A percentile compares a stretch with the other conserved stretches of the same genome.
Conservation (phyloP, 1,284 basidiomycete species). For the Melampsora americana region DNA sequence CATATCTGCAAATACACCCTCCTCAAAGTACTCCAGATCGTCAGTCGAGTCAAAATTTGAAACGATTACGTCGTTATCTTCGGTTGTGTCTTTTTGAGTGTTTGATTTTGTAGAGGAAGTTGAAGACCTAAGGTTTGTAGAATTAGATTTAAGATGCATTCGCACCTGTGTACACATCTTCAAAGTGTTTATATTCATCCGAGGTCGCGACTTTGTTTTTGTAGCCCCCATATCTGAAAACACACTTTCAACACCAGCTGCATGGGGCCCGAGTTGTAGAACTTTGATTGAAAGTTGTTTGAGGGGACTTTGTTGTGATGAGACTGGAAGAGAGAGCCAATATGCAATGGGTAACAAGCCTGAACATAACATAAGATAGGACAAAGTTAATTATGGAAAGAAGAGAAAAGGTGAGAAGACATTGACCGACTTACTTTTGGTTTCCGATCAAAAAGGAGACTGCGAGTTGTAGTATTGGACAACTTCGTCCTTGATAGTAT, state of each 20-base stretch:
- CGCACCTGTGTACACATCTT: neutral
- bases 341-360: neutral
- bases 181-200: neutral
- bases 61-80: neutral
- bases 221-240: neutral
- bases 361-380: too few species aligned
- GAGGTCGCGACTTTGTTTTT: neutral
- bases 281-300: neutral
- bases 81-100: neutral
- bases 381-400: too few species aligned
- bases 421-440: too few species aligned
- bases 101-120: neutral
- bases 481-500: too few species aligned
- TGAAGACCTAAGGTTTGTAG: neutral
- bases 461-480: too few species aligned
- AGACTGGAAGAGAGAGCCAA: neutral
- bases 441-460: too few species aligned
- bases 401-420: too few species aligned
- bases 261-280: neutral
- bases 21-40: neutral
- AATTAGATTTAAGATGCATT: neutral
- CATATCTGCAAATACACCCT: too few species aligned
- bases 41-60: neutral
- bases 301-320: neutral
- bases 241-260: neutral